Evolutionary conservation across 768 basidiomycete species (phyloP).

Genomic region (Trametes punicea): DNA sequence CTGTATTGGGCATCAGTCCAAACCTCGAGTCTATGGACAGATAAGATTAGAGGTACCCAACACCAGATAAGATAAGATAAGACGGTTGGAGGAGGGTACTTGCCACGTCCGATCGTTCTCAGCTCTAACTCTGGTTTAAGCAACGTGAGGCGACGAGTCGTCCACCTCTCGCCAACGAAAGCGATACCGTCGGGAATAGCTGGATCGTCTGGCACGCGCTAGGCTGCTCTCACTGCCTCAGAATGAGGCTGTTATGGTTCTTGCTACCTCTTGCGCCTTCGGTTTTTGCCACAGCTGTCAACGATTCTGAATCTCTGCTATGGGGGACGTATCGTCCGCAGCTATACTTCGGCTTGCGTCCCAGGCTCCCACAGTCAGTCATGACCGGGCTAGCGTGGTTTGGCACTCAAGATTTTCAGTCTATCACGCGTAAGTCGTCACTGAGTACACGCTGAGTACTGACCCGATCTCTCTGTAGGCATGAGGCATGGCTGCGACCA

Average conservation of each 20-base stretch:
- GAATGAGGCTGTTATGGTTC: conserved; percentile 47
- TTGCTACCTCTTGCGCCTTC: conserved; percentile 41
- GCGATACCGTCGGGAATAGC: neutral
- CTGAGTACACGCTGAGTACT: neutral
- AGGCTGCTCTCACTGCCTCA: neutral
- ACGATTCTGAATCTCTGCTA: conserved; percentile 52
- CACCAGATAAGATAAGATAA: conserved; percentile 1
- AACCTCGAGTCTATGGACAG: neutral
- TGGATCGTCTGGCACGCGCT: neutral
- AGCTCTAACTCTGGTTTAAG: neutral
- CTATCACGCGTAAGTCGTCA: conserved; percentile 61
- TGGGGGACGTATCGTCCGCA: conserved; percentile 92
- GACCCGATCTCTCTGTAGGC: conserved; percentile 39
- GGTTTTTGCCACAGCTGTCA: conserved; percentile 37
- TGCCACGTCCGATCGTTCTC: conserved; percentile 19
- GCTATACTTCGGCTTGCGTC: conserved; percentile 91
- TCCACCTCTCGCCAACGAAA: neutral
- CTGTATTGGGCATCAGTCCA: too few relatives aligned
- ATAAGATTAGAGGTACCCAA: neutral
- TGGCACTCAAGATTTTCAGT: conserved; percentile 80
- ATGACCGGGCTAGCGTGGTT: conserved; percentile 96
- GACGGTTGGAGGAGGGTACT: neutral
- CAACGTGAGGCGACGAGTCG: neutral
- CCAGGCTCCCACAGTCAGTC: conserved; percentile 82
- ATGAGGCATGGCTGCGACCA: conserved; percentile 89